Conservation (phyloP, 2,329 filamentous ascomycete species). For the Thielaviopsis musarum region DNA sequence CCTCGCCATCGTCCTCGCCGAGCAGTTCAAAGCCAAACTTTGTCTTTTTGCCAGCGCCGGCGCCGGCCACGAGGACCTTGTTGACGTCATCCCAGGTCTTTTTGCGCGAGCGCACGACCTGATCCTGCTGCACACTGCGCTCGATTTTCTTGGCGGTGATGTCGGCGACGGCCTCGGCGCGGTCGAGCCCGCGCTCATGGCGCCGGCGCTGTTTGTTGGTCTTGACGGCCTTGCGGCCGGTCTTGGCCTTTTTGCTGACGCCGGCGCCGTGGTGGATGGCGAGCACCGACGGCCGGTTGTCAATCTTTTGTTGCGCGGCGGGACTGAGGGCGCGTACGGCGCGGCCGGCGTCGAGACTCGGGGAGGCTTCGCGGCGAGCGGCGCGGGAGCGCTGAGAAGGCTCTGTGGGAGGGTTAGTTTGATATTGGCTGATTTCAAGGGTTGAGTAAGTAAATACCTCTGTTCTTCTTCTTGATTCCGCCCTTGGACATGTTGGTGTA, state of each 20-base stretch:
- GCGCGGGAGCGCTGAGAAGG: conserved; percentile 9
- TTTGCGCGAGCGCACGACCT: conserved; percentile 29
- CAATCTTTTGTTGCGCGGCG: conserved; percentile 2
- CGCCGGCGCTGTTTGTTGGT: conserved; percentile 38
- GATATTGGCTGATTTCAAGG: not conserved
- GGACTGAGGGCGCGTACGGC: conserved; percentile 8
- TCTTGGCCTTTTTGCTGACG: conserved; percentile 49
- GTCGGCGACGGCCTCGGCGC: conserved; percentile 42
- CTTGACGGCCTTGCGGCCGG: conserved; percentile 34
- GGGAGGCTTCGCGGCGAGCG: conserved; percentile 11
- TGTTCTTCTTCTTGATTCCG: conserved; percentile 12
- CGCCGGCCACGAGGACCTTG: conserved; percentile 20
- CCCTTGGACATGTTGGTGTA: conserved; percentile 10
- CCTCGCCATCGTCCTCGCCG: conserved; percentile 12
- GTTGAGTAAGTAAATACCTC: not conserved
- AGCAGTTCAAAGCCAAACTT: conserved; percentile 8
- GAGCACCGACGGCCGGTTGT: conserved; percentile 46
- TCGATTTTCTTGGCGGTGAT: conserved; percentile 38
- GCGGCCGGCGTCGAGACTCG: conserved; percentile 8
- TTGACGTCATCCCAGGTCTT: conserved; percentile 45
- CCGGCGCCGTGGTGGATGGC: conserved; percentile 50
- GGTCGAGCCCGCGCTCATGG: conserved; percentile 40
- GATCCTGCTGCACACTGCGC: conserved; percentile 34
- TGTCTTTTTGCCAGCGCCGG: conserved; percentile 14
- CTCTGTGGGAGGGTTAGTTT: conserved; percentile 1